Conservation (phyloP, 2,329 filamentous ascomycete genomes). For the Shiraia bambusicola region DNA sequence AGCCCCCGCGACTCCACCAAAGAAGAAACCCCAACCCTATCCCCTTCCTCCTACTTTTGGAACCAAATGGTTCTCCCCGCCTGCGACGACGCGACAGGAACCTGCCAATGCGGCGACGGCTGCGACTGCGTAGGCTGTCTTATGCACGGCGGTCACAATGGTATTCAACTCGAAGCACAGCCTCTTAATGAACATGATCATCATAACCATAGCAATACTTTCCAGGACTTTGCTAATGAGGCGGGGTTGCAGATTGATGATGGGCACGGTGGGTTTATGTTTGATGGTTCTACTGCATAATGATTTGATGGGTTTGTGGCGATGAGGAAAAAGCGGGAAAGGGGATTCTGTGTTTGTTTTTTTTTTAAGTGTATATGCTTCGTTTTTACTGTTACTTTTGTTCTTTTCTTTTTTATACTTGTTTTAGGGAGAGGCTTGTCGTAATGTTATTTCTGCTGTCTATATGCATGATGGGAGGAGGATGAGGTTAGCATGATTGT, state of each 20-base stretch:
- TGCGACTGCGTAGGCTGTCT: slow-evolving; percentile 57
- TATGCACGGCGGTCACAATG: slow-evolving; percentile 54
- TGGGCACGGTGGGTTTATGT: neutral
- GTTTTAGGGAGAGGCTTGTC: too few relatives aligned
- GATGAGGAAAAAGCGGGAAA: too few relatives aligned
- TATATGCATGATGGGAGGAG: neutral
- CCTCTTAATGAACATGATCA: slow-evolving; percentile 10
- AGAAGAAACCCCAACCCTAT: slow-evolving; percentile 38
- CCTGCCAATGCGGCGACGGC: slow-evolving; percentile 55
- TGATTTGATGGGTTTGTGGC: too few relatives aligned
- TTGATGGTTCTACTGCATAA: neutral
- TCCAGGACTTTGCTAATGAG: slow-evolving; percentile 16
- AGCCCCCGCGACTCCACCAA: slow-evolving; percentile 35
- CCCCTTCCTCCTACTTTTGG: slow-evolving; percentile 43
- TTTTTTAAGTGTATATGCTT: too few relatives aligned
- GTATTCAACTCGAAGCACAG: slow-evolving; percentile 39
- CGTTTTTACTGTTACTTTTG: too few relatives aligned
- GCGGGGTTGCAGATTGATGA: slow-evolving; percentile 11
- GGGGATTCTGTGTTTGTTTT: too few relatives aligned
- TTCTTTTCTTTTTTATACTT: too few relatives aligned
- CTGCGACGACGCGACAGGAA: slow-evolving; percentile 53
- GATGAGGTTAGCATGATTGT: neutral
- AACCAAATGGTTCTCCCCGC: slow-evolving; percentile 41
- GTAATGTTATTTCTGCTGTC: too few relatives aligned
- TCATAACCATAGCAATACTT: slow-evolving; percentile 2